Evolutionary conservation across 805 yeast genomes (phyloP), one percentile per base, ranked within the genome.

Genomic region (Candida patagonica): DNA sequence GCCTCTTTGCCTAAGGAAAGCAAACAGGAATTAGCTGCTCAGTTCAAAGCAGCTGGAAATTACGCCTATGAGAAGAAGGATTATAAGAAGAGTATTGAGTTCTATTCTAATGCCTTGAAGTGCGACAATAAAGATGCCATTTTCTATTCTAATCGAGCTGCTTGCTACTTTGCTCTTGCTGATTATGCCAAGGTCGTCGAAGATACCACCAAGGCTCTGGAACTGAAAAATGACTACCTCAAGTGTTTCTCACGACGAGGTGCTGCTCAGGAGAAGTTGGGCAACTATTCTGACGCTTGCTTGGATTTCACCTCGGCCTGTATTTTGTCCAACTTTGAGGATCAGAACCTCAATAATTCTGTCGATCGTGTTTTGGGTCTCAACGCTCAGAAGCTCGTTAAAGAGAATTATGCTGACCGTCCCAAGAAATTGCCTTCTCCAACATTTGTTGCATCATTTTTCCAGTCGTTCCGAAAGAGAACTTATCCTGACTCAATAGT

Each of bases 241-340:
- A 92, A 92, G 67, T 92, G 96, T 62, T 69, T 87, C 47, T 67
- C 85, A 54, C 85, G 99, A 65, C 81, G 98, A 63, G 96, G 96
- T 25, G 76, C 80, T 50, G 94, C 96, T 24, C 80, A 81, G 60
- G 98, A 92, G 66, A 73, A 76, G 49, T 62, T 86, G 46, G 94
- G 76, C 52, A 67, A 72, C 48, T 87, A 73, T 62, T 74, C 76
- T 34, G 94, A 88, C 43, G 88, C 98, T 33, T 79, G 86, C 75
- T 78, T 80, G 61, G 98, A 92, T 63, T 73, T 83, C 60, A 88
- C 96, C 40, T 87, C 94, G 2, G 73, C 88, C 52, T 79, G 95
- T 37, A 74, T 92, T 44, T 75, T 78, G 58, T 92, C 92, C 42
- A 92, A 92, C 31, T 79, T 83, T 64, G 75, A 74, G 56, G 83